Evolutionary conservation across 768 basidiomycete genomes (phyloP), one percentile per base, ranked within the genome.

Genomic region (Trametes elegans): DNA sequence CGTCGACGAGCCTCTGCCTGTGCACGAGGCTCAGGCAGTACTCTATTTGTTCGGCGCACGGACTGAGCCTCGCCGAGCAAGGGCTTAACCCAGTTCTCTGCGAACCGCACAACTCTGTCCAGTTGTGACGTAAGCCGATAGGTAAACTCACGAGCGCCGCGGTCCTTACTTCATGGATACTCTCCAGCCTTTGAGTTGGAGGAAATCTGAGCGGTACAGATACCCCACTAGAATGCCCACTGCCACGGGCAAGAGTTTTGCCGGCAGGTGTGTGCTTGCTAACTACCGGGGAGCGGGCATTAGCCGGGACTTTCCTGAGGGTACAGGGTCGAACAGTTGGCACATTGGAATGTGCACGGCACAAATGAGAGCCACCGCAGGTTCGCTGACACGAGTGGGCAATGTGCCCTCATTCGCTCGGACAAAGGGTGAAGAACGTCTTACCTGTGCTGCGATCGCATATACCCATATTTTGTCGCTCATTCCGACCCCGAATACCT

Each of bases 201-300:
- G 79, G 14, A 93, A 65, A 66, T 94, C 92, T 7, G 92, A 87
- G 34, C 92, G 87, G 67, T 95, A 96, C 31, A 92, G 72, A 62
- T 85, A 82, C 1, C 93, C 92, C 6, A 81, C 72, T 8, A 88
- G 59, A 7, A 93, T 56, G 21, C 93, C 93, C 29, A 90, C 70
- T 24, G 78, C 57, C 1, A 87, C 79, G 2, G 82, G 79, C 1
- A 81, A 73, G 7, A 79, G 70, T 7, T 91, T 90, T 3, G 83
- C 77, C 1, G 90, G 91, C 10, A 83, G 67, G 21, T 83, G 82
- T 18, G 81, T 82, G 29, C 90, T 70, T 4, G 84, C 81, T 42
- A 93, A 79, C 92, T 95, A 56, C 29, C n/a, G 45, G 8, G 19
- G n/a, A n/a, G n/a, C n/a, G n/a, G n/a, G n/a, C n/a, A n/a, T n/a